Percentiles rank a stretch among this genome's conserved stretches.
phyloP scores from a whole-genome alignment of 176 grass and related monocot species.

The Tillandsia leiboldiana region DNA sequence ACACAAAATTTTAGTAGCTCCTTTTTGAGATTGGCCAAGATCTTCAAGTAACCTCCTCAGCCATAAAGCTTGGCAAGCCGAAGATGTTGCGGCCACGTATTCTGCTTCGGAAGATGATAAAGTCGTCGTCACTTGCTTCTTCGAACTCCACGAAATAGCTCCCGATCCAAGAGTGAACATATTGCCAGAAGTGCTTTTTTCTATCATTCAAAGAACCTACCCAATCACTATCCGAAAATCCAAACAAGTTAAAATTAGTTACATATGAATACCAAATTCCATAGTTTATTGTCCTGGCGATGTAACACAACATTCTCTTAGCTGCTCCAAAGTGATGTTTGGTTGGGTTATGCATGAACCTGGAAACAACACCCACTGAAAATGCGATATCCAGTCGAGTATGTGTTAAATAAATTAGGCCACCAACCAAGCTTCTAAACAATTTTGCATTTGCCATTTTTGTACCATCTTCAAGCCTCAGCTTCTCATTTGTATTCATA shows the following conservation, averaged over 20 bases:
- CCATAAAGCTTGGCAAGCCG: neutral
- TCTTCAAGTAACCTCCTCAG: too few species aligned
- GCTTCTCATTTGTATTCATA: slow-evolving; percentile 11
- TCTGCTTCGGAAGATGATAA: slow-evolving; percentile 4
- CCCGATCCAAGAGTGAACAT: neutral
- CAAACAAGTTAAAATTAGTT: neutral
- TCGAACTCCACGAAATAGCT: slow-evolving; percentile 11
- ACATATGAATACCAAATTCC: too few species aligned
- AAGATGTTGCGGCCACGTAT: neutral
- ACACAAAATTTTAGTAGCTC: too few species aligned
- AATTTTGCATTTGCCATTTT: neutral
- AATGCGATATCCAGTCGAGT: slow-evolving; percentile 5
- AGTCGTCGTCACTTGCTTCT: slow-evolving; percentile 6
- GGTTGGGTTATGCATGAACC: too few species aligned
- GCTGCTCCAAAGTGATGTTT: slow-evolving; percentile 1
- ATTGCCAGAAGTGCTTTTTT: neutral
- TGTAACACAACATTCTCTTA: neutral
- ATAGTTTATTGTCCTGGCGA: neutral
- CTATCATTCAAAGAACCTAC: neutral
- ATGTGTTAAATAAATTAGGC: slow-evolving; percentile 15
- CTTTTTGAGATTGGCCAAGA: too few species aligned
- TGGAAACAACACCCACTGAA: too few species aligned
- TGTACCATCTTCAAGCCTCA: neutral
- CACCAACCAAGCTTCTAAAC: neutral
- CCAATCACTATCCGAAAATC: neutral